phyloP scores from a whole-genome alignment of 1,284 basidiomycete genomes.

The Waitea zeae region DNA sequence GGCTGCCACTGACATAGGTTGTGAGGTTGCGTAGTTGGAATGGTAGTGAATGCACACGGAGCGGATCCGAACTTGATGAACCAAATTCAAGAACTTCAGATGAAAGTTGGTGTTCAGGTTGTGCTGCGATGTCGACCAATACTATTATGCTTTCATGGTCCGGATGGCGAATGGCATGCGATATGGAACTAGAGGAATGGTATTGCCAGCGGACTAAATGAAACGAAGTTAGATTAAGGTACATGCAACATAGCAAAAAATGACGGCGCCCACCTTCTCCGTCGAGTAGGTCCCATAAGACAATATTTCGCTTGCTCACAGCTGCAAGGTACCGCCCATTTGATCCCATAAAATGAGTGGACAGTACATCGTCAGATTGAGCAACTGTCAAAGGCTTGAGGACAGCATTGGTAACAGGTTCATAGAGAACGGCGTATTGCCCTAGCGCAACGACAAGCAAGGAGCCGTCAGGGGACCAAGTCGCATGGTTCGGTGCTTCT shows the following conservation, averaged over 20 bases:
- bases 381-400: constrained; percentile 45
- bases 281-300: constrained; percentile 70
- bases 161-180: too few species aligned
- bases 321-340: constrained; percentile 47
- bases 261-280: too few species aligned
- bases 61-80: constrained; percentile 24
- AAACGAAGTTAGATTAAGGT: too few species aligned
- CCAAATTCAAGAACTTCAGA: constrained; percentile 32
- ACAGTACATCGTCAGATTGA: constrained; percentile 25
- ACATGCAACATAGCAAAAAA: too few species aligned
- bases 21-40: constrained; percentile 36
- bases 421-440: constrained; percentile 61
- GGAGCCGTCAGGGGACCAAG: constrained; percentile 81
- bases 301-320: constrained; percentile 31
- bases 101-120: too few species aligned
- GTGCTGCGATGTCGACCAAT: too few species aligned
- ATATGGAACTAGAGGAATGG: too few species aligned
- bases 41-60: constrained; percentile 29
- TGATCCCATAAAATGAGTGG: constrained; percentile 47
- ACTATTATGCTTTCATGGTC: constrained; percentile 8
- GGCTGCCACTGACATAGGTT: constrained; percentile 19
- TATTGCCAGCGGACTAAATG: constrained; percentile 45
- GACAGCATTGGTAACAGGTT: constrained; percentile 51
- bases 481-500: constrained; percentile 43
- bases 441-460: constrained; percentile 67